Percentiles rank a stretch among this genome's conserved stretches.
These are phyloP conservation scores for Poa pratensis DNA, from an alignment of 176 grass and related monocot genomes.

Conservation along the genomic window DNA sequence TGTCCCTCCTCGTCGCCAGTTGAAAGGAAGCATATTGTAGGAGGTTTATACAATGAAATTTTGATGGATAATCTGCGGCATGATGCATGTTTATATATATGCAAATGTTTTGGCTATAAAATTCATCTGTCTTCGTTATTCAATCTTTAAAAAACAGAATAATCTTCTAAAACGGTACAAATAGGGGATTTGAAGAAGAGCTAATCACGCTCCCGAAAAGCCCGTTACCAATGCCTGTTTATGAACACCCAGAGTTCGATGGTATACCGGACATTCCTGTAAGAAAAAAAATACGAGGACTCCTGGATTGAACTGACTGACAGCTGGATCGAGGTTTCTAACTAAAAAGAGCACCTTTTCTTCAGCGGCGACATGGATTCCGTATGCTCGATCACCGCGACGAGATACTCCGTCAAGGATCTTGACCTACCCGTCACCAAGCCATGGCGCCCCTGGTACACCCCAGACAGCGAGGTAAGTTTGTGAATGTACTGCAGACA, in stretches of 20 bases:
- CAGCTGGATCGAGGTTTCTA: background rate
- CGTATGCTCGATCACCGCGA: conserved; percentile 39
- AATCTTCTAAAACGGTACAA: background rate
- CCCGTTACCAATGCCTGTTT: too few species aligned
- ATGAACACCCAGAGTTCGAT: background rate
- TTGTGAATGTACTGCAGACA: background rate
- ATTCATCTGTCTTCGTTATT: background rate
- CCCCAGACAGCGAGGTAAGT: conserved; percentile 42
- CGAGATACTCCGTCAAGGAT: conserved; percentile 39
- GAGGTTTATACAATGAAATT: background rate
- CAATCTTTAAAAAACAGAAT: background rate
- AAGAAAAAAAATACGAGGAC: too few species aligned
- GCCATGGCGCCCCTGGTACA: conserved; percentile 59
- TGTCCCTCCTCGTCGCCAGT: background rate
- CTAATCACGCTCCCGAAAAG: background rate
- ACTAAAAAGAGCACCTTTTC: background rate
- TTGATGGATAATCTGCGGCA: background rate
- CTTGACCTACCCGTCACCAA: conserved; percentile 34
- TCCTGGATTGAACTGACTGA: background rate
- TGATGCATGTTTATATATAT: too few species aligned
- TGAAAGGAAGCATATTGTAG: background rate
- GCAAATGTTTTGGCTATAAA: too few species aligned
- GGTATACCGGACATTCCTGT: too few species aligned
- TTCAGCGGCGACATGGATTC: conserved; percentile 58
- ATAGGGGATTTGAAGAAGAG: background rate